Base-by-base conservation (phyloP, 2,329 filamentous ascomycete genomes). In the Graphilbum ipis-grandicollis region DNA sequence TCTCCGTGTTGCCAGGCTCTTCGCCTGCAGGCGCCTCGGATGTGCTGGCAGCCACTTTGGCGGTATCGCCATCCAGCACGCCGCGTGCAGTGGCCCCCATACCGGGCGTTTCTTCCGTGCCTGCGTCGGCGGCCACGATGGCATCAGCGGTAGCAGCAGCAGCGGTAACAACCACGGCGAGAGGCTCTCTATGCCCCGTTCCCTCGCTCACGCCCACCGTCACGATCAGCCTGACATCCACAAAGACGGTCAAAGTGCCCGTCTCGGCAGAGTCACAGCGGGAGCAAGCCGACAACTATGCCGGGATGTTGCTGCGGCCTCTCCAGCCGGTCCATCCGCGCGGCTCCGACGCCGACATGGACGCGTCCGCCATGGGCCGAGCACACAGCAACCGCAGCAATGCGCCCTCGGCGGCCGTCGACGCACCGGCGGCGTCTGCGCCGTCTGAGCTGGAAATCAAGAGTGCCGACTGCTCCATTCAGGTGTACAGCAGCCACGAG, bases 401-500 rank as follows among this genome's bases (percentile, higher is more conserved):
- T 17, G 17, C n/a, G n/a, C 8, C n/a, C 17, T 12, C 15, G 29
- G 29, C n/a, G 6, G 15, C n/a, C n/a, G n/a, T n/a, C n/a, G n/a
- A n/a, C n/a, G n/a, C n/a, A n/a, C n/a, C n/a, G n/a, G n/a, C n/a
- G n/a, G n/a, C n/a, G n/a, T n/a, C n/a, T n/a, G n/a, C n/a, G n/a
- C n/a, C n/a, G 4, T 31, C 9, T 4, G 29, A 18, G 29, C 29
- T 31, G 29, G 46, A 54, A 22, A 42, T 48, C 19, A 51, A 52
- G 40, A 52, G 50, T 35, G 50, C 50, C 6, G 45, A 60, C n/a
- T 70, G 65, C 49, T 59, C 59, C 2, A 64, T 60, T 12, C 56
- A 64, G 38, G 47, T 62, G 13, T 48, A 58, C 40, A 58, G 63
- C 39, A 56, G 58, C 37, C 62, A 64, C 38, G 62, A 69, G 41